phyloP scores from a whole-genome alignment of 805 yeast species.

The Saccharomycopsis capsularis region DNA sequence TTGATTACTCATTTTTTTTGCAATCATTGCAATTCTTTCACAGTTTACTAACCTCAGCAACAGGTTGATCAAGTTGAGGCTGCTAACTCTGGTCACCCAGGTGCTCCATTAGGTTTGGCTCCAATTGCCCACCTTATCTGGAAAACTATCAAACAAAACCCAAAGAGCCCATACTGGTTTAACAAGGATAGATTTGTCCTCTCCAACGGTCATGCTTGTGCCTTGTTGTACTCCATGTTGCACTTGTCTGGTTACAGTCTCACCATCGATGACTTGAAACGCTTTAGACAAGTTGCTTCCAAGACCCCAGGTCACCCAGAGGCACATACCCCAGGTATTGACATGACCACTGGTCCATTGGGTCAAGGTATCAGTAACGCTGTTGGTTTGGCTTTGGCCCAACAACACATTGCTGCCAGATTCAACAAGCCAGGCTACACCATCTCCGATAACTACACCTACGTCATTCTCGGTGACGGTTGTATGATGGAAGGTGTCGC shows the following conservation, averaged over 20 bases:
- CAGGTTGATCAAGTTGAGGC: constrained; percentile 71
- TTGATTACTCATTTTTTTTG: too few relatives aligned
- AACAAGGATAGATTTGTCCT: constrained; percentile 93
- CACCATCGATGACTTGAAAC: constrained; percentile 77
- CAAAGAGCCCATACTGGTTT: constrained; percentile 86
- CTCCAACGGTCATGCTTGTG: constrained; percentile 96
- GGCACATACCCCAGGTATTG: constrained; percentile 84
- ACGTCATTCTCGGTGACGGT: constrained; percentile 88
- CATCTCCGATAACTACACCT: constrained; percentile 70
- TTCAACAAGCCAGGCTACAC: constrained; percentile 82
- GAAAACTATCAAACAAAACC: constrained; percentile 76
- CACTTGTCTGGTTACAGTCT: constrained; percentile 81
- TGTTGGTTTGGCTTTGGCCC: constrained; percentile 94
- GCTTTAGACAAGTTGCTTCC: constrained; percentile 84
- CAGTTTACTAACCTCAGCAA: too few relatives aligned
- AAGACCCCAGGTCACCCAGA: constrained; percentile 99
- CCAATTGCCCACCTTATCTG: constrained; percentile 87
- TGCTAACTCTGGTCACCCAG: constrained; percentile 98
- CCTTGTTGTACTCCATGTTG: constrained; percentile 75
- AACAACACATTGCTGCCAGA: constrained; percentile 83
- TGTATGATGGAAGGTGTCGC: constrained; percentile 98
- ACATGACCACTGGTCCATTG: constrained; percentile 97
- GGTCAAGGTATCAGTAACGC: constrained; percentile 98
- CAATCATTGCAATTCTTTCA: too few relatives aligned
- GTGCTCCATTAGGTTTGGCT: constrained; percentile 98